A percentile compares a stretch with the other conserved stretches of the same genome.
Evolutionary conservation across 768 basidiomycete genomes (phyloP).

Genomic region (Coprinellus micaceus): DNA sequence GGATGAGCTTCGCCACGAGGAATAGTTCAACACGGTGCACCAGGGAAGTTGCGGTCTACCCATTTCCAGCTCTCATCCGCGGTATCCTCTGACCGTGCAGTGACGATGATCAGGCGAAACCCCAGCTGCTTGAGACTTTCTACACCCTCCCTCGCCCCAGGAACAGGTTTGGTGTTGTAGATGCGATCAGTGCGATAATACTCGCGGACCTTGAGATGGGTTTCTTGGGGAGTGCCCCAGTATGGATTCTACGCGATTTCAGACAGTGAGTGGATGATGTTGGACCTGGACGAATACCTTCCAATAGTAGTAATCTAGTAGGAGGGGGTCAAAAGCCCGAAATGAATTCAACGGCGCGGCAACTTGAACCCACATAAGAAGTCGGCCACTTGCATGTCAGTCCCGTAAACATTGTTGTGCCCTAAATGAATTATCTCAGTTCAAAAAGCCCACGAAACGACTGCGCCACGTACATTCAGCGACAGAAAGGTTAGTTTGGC

Average conservation of each 20-base stretch:
- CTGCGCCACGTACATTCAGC: conserved; percentile 46
- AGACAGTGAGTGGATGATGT: neutral
- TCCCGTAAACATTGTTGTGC: conserved; percentile 61
- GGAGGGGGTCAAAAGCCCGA: neutral
- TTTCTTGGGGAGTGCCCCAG: conserved; percentile 62
- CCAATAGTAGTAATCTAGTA: conserved; percentile 73
- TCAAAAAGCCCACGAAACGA: neutral
- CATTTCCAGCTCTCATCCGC: conserved; percentile 62
- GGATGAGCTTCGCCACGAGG: too few species aligned
- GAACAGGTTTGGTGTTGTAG: conserved; percentile 46
- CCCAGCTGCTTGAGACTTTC: conserved; percentile 57
- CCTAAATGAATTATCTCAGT: conserved; percentile 34
- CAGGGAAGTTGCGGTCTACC: conserved; percentile 64
- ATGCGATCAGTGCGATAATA: conserved; percentile 56
- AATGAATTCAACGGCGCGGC: neutral
- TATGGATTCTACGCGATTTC: conserved; percentile 39
- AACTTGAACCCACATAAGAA: conserved; percentile 60
- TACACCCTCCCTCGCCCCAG: conserved; percentile 59
- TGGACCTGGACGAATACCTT: conserved; percentile 42
- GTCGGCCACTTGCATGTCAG: conserved; percentile 49
- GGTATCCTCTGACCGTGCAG: conserved; percentile 58
- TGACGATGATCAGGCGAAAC: conserved; percentile 68
- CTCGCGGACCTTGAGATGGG: conserved; percentile 52
- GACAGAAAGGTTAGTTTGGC: conserved; percentile 56
- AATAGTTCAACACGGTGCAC: conserved; percentile 20